phyloP scores from a whole-genome alignment of 208 protist species.

The Angomonas deanei region DNA sequence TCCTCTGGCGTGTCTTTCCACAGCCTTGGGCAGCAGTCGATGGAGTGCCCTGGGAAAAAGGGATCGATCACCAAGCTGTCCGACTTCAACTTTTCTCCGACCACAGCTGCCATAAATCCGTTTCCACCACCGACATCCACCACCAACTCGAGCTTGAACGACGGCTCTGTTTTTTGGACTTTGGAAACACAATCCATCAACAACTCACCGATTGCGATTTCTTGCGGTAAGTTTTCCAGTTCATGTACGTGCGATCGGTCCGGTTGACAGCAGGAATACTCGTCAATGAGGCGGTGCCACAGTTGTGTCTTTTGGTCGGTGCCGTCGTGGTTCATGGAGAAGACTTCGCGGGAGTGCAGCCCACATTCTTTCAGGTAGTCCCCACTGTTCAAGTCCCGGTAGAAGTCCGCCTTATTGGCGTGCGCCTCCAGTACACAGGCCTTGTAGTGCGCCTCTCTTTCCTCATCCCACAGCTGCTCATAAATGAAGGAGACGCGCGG shows the following conservation, averaged over 20 bases:
- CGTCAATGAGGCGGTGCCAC: conserved; percentile 37
- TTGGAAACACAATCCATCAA: conserved; percentile 2
- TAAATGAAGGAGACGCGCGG: conserved; percentile 1
- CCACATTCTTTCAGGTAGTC: conserved; percentile 21
- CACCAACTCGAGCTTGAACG: conserved; percentile 18
- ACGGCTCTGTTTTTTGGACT: neutral
- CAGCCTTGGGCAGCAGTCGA: conserved; percentile 56
- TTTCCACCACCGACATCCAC: conserved; percentile 82
- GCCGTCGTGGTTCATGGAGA: conserved; percentile 1
- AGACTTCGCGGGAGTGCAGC: conserved; percentile 10
- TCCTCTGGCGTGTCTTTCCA: conserved; percentile 43
- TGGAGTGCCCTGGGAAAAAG: conserved; percentile 57
- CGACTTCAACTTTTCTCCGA: conserved; percentile 52
- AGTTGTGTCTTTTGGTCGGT: neutral
- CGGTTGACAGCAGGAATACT: conserved; percentile 36
- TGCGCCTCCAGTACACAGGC: neutral
- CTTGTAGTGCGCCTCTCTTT: neutral
- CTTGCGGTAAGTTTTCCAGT: conserved; percentile 63
- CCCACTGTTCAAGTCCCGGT: conserved; percentile 11
- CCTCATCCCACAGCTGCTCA: conserved; percentile 7
- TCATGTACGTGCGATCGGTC: conserved; percentile 55
- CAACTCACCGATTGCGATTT: conserved; percentile 57
- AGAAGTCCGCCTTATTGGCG: conserved; percentile 5
- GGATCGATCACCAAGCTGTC: conserved; percentile 67
- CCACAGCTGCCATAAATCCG: conserved; percentile 67